Evolutionary conservation across 1,284 basidiomycete genomes (phyloP).

Genomic region (Xanthoconium separans): DNA sequence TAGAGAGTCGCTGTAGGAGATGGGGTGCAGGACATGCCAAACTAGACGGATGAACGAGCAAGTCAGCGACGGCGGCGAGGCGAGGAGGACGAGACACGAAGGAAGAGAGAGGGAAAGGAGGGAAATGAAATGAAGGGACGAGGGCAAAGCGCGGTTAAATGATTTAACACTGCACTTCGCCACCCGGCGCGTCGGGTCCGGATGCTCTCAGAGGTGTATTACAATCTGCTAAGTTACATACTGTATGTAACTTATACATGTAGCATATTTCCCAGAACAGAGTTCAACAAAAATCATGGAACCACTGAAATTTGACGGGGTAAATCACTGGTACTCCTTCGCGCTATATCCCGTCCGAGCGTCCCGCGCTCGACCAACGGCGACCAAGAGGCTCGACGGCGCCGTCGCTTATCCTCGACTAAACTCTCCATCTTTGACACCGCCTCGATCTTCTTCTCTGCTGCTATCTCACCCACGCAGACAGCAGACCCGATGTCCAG

Average conservation of each 20-base stretch:
- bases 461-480: conserved; percentile 1
- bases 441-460: conserved; percentile 1
- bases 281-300: background rate
- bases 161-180: background rate
- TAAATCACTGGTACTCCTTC: conserved; percentile 28
- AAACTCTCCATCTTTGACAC: background rate
- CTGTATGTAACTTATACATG: too few species aligned
- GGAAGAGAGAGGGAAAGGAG: background rate
- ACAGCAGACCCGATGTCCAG: conserved; percentile 27
- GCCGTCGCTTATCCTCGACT: conserved; percentile 9
- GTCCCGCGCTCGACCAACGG: conserved; percentile 22
- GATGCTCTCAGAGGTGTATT: too few species aligned
- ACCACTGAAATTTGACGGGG: background rate
- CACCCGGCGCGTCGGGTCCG: background rate
- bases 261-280: background rate
- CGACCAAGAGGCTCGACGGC: conserved; percentile 27
- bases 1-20: conserved; percentile 40
- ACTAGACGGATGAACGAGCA: background rate
- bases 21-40: conserved; percentile 33
- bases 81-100: too few species aligned
- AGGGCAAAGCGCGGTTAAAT: background rate
- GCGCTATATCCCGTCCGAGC: conserved; percentile 6
- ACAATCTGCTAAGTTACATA: too few species aligned
- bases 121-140: conserved; percentile 1
- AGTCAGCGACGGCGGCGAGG: too few species aligned